phyloP scores from a whole-genome alignment of 140 eudicot species.

The Senecio squalidus region DNA sequence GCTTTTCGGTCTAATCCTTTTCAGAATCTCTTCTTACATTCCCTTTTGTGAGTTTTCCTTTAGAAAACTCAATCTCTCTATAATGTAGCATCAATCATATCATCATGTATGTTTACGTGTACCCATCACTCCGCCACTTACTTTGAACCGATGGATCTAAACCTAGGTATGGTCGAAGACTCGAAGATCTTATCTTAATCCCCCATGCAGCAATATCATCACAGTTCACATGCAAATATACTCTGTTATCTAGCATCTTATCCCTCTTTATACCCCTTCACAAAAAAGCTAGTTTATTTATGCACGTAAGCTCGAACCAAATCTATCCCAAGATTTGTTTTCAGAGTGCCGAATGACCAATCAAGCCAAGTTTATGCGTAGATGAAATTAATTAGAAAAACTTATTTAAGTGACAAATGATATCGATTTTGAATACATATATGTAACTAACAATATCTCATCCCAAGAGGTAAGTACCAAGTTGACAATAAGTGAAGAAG shows the following conservation, averaged over 20 bases:
- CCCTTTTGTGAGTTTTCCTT: background rate
- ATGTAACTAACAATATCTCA: slow-evolving; percentile 16
- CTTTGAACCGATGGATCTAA: background rate
- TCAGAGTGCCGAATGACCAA: too few species aligned
- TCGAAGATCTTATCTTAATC: slow-evolving; percentile 26
- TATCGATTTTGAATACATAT: slow-evolving; percentile 2
- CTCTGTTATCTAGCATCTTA: slow-evolving; percentile 21
- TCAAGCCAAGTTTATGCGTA: too few species aligned
- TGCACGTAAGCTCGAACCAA: slow-evolving; percentile 11
- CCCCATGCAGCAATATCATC: slow-evolving; percentile 7
- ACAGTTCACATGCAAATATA: background rate
- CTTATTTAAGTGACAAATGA: background rate
- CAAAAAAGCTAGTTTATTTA: slow-evolving; percentile 14
- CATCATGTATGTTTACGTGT: slow-evolving; percentile 6
- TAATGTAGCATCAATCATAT: slow-evolving; percentile 27
- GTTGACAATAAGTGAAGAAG: slow-evolving; percentile 13
- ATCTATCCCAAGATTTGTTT: slow-evolving; percentile 7
- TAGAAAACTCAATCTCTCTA: slow-evolving; percentile 27
- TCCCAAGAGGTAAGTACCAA: slow-evolving; percentile 18
- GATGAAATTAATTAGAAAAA: too few species aligned
- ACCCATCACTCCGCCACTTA: slow-evolving; percentile 12
- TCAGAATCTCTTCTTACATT: slow-evolving; percentile 1
- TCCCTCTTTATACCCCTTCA: too few species aligned
- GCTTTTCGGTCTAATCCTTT: slow-evolving; percentile 16
- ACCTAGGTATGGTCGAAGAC: slow-evolving; percentile 13